phyloP scores from a whole-genome alignment of 1,139 yeast genomes.

The Blastobotrys malaysiensis region DNA sequence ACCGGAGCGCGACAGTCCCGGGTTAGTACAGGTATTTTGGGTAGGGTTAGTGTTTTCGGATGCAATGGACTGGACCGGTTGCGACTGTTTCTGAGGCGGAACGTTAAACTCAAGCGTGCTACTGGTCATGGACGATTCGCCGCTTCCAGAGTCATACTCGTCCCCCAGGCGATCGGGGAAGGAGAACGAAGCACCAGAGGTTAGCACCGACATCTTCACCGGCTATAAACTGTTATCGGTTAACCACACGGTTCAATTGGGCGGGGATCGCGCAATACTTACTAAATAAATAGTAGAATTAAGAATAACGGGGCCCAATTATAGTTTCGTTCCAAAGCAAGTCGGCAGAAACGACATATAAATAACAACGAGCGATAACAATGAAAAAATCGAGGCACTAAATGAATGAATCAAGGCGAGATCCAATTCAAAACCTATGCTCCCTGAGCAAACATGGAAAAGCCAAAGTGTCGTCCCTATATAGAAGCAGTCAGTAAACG shows the following conservation, averaged over 20 bases:
- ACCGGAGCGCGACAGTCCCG: not conserved
- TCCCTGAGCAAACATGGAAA: not conserved
- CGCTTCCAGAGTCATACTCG: not conserved
- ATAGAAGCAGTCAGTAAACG: not conserved
- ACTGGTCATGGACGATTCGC: not conserved
- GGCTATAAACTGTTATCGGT: not conserved
- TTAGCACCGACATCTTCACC: not conserved
- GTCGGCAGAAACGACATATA: not conserved
- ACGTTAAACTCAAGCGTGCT: not conserved
- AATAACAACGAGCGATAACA: not conserved
- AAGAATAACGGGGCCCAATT: not conserved
- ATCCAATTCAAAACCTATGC: not conserved
- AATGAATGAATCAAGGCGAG: not conserved
- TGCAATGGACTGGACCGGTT: not conserved
- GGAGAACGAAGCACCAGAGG: not conserved
- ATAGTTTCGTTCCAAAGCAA: not conserved
- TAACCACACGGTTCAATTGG: not conserved
- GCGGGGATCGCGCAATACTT: not conserved
- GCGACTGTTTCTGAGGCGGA: not conserved
- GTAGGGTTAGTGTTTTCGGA: not conserved
- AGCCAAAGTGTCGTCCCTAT: not conserved
- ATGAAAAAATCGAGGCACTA: not conserved
- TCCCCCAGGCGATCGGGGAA: not conserved
- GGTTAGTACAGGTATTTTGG: not conserved
- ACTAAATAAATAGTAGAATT: not conserved